Base-by-base conservation (phyloP, 495 filamentous ascomycete species). In the Aeminium ludgeri region DNA sequence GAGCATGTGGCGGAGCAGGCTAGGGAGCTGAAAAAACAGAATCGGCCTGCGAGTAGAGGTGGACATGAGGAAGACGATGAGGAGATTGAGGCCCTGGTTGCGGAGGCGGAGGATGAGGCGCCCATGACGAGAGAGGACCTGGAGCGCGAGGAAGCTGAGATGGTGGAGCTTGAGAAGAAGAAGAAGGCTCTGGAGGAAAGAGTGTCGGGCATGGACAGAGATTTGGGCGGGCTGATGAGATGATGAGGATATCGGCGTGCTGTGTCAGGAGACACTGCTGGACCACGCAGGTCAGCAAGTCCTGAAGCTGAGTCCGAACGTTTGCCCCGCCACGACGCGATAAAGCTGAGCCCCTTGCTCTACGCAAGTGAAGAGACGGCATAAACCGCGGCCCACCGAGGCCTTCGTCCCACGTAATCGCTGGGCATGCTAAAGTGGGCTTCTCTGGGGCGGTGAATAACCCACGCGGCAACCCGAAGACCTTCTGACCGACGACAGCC, bases 161-260 rank as follows among this genome's bases (percentile, higher is more conserved):
- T 92, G 37, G 61, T 67, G 33, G 75, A 78, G 51, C 56, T 94
- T 30, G 86, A 93, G 51, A 61, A 63, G 58, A 86, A 70, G 59
- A 92, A 87, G 62, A 70, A 64, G 34, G 66, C 65, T 30, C 50
- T 97, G 20, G 86, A 95, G 59, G 75, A 73, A 27, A 72, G 84
- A 38, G 70, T 95, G 20, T 73, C 63, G 34, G 76, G 74, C 2
- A 81, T 95, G 69, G 85, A 87, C 44, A 73, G 69, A 44, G 84
- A 95, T 56, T 59, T 94, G 15, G 75, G 73, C 2, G 78, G 76
- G 0, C 52, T 91, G 6, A 50, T 69, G 40, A 55, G 69, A 37
- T 76, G 61, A 71, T 33, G n/a, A n/a, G n/a, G n/a, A n/a, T n/a
- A n/a, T n/a, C n/a, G n/a, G n/a, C n/a, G n/a, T n/a, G n/a, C n/a